Percentiles rank a stretch among this genome's conserved stretches.
Conservation (phyloP, 768 basidiomycete species). For the Suillus sp. region DNA sequence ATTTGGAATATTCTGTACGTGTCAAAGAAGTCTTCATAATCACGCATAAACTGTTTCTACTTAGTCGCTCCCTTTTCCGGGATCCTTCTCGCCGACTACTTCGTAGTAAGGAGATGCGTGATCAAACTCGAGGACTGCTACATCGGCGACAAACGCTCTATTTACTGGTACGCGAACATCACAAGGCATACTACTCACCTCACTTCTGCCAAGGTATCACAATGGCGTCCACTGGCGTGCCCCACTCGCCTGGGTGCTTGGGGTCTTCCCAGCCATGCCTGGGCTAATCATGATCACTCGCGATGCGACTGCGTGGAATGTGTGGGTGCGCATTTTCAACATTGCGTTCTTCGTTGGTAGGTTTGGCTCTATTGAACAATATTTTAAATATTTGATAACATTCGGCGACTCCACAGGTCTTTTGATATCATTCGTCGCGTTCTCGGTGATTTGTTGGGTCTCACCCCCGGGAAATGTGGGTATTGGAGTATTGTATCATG, state of each 20-base stretch:
- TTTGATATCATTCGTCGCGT: background rate
- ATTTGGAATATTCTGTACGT: slow-evolving; percentile 16
- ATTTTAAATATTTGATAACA: background rate
- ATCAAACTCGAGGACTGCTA: slow-evolving; percentile 15
- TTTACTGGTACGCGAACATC: slow-evolving; percentile 14
- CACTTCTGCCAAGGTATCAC: slow-evolving; percentile 12
- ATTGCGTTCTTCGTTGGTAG: slow-evolving; percentile 22
- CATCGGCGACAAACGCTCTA: slow-evolving; percentile 13
- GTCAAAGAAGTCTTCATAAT: background rate
- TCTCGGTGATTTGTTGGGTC: slow-evolving; percentile 2
- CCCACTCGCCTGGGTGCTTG: slow-evolving; percentile 17
- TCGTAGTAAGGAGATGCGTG: slow-evolving; percentile 10
- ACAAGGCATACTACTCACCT: background rate
- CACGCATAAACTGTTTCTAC: background rate
- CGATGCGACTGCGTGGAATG: slow-evolving; percentile 18
- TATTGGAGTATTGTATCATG: slow-evolving; percentile 1
- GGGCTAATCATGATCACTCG: slow-evolving; percentile 22
- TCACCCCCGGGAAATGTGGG: slow-evolving; percentile 1
- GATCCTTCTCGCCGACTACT: slow-evolving; percentile 18
- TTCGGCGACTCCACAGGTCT: background rate
- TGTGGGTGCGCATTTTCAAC: slow-evolving; percentile 22
- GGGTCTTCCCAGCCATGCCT: slow-evolving; percentile 19
- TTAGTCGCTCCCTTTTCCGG: slow-evolving; percentile 16
- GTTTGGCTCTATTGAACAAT: background rate
- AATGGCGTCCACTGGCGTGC: slow-evolving; percentile 17